Evolutionary conservation across 2,329 filamentous ascomycete species (phyloP).

Genomic region (Fusarium sp.): DNA sequence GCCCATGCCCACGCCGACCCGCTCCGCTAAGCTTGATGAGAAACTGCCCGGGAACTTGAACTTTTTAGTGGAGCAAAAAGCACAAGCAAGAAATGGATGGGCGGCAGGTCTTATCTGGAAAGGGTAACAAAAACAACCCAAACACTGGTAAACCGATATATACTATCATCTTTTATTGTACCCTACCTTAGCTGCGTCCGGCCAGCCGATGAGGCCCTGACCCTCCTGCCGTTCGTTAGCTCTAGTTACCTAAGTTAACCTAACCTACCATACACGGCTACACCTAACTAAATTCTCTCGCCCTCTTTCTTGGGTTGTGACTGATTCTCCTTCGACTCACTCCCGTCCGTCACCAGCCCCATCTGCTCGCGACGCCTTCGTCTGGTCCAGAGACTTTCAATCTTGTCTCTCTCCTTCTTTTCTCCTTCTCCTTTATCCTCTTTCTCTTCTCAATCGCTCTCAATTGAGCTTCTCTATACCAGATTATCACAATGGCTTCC

Average conservation of each 20-base stretch:
- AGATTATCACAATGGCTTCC: constrained; percentile 60
- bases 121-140: constrained; percentile 25
- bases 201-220: constrained; percentile 34
- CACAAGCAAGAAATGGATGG: constrained; percentile 38
- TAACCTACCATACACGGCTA: constrained; percentile 19
- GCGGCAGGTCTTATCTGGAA: constrained; percentile 39
- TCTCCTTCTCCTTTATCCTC: constrained; percentile 13
- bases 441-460: constrained; percentile 33
- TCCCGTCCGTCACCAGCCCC: constrained; percentile 40
- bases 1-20: constrained; percentile 37
- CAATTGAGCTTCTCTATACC: constrained; percentile 48
- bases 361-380: constrained; percentile 39
- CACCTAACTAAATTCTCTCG: constrained; percentile 41
- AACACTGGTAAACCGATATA: constrained; percentile 8
- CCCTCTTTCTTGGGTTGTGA: constrained; percentile 38
- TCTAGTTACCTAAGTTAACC: constrained; percentile 44
- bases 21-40: constrained; percentile 35
- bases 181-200: constrained; percentile 31
- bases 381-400: constrained; percentile 40
- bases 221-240: constrained; percentile 10
- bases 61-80: constrained; percentile 44
- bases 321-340: constrained; percentile 46
- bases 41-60: constrained; percentile 31
- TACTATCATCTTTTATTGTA: constrained; percentile 27
- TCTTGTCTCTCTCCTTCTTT: constrained; percentile 32